A percentile compares a stretch with the other conserved stretches of the same genome.
Conservation (phyloP, 257 asterid genomes). For the Catharanthus roseus region DNA sequence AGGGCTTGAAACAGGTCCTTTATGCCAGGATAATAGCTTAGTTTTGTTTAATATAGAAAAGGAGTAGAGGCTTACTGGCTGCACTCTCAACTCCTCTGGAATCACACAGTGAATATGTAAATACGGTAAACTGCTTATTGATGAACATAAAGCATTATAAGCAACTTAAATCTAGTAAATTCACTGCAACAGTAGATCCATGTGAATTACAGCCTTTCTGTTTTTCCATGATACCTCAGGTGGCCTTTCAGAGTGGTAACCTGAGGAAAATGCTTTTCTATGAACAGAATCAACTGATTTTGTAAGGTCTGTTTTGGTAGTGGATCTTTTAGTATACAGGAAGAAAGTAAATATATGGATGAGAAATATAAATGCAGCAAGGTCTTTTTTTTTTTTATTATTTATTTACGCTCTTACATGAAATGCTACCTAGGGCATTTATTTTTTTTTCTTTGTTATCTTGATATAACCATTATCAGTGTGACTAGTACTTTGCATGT, state of each 20-base stretch:
- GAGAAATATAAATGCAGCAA: background rate
- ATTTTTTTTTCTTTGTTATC: background rate
- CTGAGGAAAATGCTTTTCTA: background rate
- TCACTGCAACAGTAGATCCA: too few relatives aligned
- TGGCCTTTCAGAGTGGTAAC: background rate
- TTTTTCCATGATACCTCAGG: background rate
- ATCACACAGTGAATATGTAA: background rate
- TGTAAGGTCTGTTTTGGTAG: background rate
- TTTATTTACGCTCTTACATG: background rate
- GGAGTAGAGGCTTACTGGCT: background rate
- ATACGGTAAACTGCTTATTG: background rate
- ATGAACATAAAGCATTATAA: background rate
- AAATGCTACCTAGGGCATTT: background rate
- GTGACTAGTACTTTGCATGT: background rate
- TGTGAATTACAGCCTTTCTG: background rate
- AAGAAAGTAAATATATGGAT: background rate
- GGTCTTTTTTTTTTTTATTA: too few relatives aligned
- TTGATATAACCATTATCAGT: background rate
- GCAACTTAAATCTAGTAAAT: background rate
- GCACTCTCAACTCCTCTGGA: background rate
- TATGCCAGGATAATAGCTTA: background rate
- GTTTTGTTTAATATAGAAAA: background rate
- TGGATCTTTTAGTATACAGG: background rate
- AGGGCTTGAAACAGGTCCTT: background rate
- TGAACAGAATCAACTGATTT: background rate